Evolutionary conservation across 1,284 basidiomycete genomes (phyloP).

Genomic region (Melampsora larici-populina): DNA sequence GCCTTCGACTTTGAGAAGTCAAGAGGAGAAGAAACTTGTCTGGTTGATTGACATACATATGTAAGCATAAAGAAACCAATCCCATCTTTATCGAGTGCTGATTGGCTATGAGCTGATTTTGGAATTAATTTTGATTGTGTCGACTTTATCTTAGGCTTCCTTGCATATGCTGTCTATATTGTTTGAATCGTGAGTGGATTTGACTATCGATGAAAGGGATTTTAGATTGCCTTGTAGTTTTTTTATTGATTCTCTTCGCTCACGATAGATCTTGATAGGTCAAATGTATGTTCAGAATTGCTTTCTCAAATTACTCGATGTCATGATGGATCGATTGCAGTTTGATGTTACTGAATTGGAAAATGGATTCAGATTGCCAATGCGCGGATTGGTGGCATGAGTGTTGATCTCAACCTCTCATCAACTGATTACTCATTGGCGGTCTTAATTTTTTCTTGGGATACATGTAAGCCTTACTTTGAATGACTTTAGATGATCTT

Average conservation of each 20-base stretch:
- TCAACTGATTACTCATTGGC: slow-evolving; percentile 8
- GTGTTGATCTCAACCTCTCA: not conserved
- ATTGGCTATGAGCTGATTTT: no score
- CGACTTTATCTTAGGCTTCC: slow-evolving; percentile 2
- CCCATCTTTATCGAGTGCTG: no score
- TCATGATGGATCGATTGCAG: no score
- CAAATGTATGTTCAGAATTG: not conserved
- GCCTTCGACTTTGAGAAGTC: not conserved
- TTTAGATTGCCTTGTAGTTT: no score
- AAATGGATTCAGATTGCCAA: not conserved
- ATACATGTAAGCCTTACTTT: not conserved
- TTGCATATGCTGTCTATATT: not conserved
- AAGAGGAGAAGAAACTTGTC: not conserved
- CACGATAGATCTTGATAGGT: not conserved
- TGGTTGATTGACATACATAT: not conserved
- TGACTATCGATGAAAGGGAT: no score
- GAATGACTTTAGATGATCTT: not conserved
- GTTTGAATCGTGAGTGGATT: slow-evolving; percentile 2
- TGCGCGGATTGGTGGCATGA: slow-evolving; percentile 7
- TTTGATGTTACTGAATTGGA: no score
- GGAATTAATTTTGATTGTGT: no score
- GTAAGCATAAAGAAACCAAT: not conserved
- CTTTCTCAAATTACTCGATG: not conserved
- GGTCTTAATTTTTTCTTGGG: slow-evolving; percentile 1
- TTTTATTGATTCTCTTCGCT: not conserved